Evolutionary conservation across 129 eudicot species (phyloP).

Genomic region (Centaurea solstitialis): DNA sequence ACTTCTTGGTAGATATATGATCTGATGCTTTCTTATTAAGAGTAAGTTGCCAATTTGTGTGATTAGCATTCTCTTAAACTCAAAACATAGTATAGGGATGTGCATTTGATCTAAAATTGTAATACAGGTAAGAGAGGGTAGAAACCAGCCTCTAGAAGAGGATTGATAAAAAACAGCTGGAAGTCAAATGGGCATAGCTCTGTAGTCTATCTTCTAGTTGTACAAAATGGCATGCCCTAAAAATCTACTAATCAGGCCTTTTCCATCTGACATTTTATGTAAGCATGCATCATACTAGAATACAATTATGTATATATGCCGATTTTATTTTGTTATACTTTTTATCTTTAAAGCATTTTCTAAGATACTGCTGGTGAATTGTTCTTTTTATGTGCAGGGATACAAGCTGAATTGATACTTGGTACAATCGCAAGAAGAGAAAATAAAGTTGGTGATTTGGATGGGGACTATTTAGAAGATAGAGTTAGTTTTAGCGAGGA

Average conservation of each 20-base stretch:
- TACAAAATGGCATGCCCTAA: background rate
- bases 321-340: background rate
- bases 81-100: background rate
- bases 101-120: background rate
- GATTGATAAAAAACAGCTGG: background rate
- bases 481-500: constrained; percentile 93
- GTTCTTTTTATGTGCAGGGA: constrained; percentile 40
- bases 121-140: background rate
- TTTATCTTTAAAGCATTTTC: background rate
- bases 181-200: background rate
- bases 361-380: background rate
- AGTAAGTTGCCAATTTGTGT: background rate
- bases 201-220: background rate
- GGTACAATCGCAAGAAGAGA: constrained; percentile 93
- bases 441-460: constrained; percentile 41
- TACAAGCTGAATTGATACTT: constrained; percentile 89
- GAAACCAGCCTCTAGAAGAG: background rate
- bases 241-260: background rate
- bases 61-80: background rate
- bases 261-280: background rate
- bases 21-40: background rate
- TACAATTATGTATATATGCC: background rate
- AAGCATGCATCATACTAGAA: background rate
- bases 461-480: constrained; percentile 78
- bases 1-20: background rate